Conservation (phyloP, 1,284 basidiomycete genomes). For the Ceratobasidium sp. region DNA sequence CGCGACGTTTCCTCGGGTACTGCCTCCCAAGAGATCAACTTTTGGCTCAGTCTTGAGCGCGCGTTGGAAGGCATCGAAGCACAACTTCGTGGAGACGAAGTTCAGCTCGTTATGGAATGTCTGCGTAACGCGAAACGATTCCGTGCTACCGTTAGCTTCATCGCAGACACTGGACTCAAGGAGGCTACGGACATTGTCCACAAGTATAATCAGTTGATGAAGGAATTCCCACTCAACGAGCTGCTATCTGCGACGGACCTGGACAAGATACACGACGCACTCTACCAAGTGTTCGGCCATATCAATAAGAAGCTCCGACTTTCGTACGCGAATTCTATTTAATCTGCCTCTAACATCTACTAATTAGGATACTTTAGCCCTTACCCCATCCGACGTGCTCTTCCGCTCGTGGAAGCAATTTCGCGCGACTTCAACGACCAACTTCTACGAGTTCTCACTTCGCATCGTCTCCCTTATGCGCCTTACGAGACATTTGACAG, state of each 20-base stretch:
- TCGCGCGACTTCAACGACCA: slow-evolving; percentile 97
- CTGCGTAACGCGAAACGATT: slow-evolving; percentile 96
- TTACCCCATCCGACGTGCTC: slow-evolving; percentile 93
- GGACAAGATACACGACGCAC: slow-evolving; percentile 90
- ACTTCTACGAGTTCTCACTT: slow-evolving; percentile 88
- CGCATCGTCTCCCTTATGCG: slow-evolving; percentile 90
- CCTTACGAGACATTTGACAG: slow-evolving; percentile 95
- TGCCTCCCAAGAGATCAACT: slow-evolving; percentile 98
- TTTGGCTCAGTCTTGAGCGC: slow-evolving; percentile 95
- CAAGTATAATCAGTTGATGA: slow-evolving; percentile 98
- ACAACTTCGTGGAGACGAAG: slow-evolving; percentile 91
- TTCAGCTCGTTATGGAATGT: slow-evolving; percentile 94
- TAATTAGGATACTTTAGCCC: slow-evolving; percentile 58
- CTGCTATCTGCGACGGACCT: slow-evolving; percentile 95
- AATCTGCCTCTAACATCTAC: background rate
- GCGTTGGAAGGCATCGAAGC: slow-evolving; percentile 93
- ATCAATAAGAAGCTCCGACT: slow-evolving; percentile 96
- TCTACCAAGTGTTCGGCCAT: slow-evolving; percentile 89
- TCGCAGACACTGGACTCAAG: slow-evolving; percentile 96
- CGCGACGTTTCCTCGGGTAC: slow-evolving; percentile 96
- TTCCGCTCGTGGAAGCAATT: slow-evolving; percentile 97
- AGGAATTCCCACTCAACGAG: slow-evolving; percentile 97
- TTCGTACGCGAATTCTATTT: slow-evolving; percentile 58
- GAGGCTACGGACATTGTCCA: slow-evolving; percentile 91
- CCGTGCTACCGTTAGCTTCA: slow-evolving; percentile 97